These are phyloP conservation scores for Colletotrichum destructivum DNA, from an alignment of 2,329 filamentous ascomycete species.

Conservation along the genomic window DNA sequence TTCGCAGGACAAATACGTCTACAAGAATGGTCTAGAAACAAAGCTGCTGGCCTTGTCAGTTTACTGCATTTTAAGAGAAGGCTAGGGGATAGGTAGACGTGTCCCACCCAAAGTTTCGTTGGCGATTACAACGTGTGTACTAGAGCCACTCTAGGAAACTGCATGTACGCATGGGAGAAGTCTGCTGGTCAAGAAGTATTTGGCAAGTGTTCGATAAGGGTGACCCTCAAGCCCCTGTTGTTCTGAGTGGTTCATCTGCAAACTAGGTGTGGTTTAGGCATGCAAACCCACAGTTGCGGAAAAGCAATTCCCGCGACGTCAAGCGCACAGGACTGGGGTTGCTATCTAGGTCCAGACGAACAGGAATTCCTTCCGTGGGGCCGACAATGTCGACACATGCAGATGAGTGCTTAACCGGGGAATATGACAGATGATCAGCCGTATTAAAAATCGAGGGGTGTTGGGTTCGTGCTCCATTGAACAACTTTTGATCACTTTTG, in stretches of 20 bases:
- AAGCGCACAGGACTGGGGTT: background rate
- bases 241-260: slow-evolving; percentile 18
- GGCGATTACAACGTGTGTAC: background rate
- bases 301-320: slow-evolving; percentile 16
- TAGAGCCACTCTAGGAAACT: slow-evolving; percentile 1
- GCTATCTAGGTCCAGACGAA: slow-evolving; percentile 6
- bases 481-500: background rate
- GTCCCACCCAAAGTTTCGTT: background rate
- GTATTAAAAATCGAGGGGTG: background rate
- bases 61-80: background rate
- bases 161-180: slow-evolving; percentile 3
- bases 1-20: background rate
- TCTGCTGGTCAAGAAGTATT: background rate
- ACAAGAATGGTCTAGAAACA: too few species aligned
- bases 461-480: background rate
- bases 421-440: slow-evolving; percentile 10
- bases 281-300: slow-evolving; percentile 25
- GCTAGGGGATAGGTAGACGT: background rate
- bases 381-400: background rate
- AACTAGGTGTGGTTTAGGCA: background rate
- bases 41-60: background rate
- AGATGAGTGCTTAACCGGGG: background rate
- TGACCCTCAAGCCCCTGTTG: background rate
- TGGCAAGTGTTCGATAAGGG: background rate
- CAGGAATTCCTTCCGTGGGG: background rate